Evolutionary conservation across 2,329 filamentous ascomycete genomes (phyloP), one percentile per base, ranked within the genome.

Genomic region (Diaporthe humulicola): DNA sequence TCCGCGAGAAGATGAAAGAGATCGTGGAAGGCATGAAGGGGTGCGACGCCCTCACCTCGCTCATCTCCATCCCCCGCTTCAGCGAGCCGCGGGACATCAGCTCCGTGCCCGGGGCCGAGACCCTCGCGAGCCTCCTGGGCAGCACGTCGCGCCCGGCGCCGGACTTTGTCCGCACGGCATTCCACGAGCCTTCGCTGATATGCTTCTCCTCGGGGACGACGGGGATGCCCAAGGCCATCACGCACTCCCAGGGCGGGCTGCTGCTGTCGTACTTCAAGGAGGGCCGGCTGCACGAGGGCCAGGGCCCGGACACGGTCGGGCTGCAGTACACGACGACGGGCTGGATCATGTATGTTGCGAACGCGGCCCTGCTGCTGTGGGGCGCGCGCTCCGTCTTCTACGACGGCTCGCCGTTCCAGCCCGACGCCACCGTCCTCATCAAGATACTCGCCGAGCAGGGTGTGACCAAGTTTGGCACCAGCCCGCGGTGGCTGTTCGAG

Each of bases 321-420:
- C 78, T 91, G 74, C 89, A 91, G 81, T 91, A 88, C 80, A 91
- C 91, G 1, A 93, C 91, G 0, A 95, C 93, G 0, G 93, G 94
- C 0, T 97, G 95, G 95, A 97, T 98, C 83, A 97, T 98, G 95
- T 97, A 96, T 81, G 85, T 95, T 12, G 84, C 87, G 3, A 89
- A 88, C 50, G 86, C 94, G 0, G 86, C 87, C 28, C 85, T 87
- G 5, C 85, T 96, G 10, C 78, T 93, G 1, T 84, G 87, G 52
- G 94, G 94, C 10, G 87, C 87, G 0, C 87, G 90, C 8, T 86
- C 89, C 1, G 83, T 97, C 2, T 85, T 96, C n/a, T 97, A 97
- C 81, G 95, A 97, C 80, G 95, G 95, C 4, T 95, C 92, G 12
- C 95, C 95, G 0, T 95, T 97, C 82, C 84, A 91, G 60, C 95